A percentile compares a stretch with the other conserved stretches of the same genome.
Conservation (phyloP, 2,329 filamentous ascomycete species). For the Mycosphaerella sp. region DNA sequence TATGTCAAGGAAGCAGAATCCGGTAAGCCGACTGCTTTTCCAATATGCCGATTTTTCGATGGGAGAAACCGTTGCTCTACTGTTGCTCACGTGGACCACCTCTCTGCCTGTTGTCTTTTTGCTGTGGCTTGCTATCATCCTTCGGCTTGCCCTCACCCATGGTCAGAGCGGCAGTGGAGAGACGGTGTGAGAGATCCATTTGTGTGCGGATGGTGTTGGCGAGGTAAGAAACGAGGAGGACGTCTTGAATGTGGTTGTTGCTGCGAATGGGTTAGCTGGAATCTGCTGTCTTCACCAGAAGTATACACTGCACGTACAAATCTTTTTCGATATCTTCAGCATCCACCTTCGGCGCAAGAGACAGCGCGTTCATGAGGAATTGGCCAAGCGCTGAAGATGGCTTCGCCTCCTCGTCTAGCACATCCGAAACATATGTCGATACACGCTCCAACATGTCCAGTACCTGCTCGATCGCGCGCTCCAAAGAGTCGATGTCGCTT, state of each 20-base stretch:
- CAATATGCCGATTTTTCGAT: not conserved
- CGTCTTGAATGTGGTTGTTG: conserved; percentile 99
- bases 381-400: conserved; percentile 90
- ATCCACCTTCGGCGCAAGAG: conserved; percentile 91
- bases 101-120: conserved; percentile 20
- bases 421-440: conserved; percentile 83
- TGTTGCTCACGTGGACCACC: conserved; percentile 25
- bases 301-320: conserved; percentile 55
- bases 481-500: conserved; percentile 83
- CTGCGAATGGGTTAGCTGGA: conserved; percentile 33
- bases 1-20: not conserved
- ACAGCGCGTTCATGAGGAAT: conserved; percentile 89
- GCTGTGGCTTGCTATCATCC: conserved; percentile 23
- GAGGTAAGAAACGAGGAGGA: conserved; percentile 95
- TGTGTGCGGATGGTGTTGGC: conserved; percentile 98
- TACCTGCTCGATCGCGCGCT: conserved; percentile 79
- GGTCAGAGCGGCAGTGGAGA: conserved; percentile 60
- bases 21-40: not conserved
- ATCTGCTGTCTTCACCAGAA: not conserved
- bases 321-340: conserved; percentile 84
- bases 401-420: conserved; percentile 86
- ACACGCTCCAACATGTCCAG: conserved; percentile 85
- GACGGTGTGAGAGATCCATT: conserved; percentile 92
- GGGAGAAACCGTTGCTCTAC: conserved; percentile 12
- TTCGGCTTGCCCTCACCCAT: conserved; percentile 34